These are phyloP conservation scores for Tarenaya hassleriana DNA, from an alignment of 345 rosid genomes.

Conservation along the genomic window DNA sequence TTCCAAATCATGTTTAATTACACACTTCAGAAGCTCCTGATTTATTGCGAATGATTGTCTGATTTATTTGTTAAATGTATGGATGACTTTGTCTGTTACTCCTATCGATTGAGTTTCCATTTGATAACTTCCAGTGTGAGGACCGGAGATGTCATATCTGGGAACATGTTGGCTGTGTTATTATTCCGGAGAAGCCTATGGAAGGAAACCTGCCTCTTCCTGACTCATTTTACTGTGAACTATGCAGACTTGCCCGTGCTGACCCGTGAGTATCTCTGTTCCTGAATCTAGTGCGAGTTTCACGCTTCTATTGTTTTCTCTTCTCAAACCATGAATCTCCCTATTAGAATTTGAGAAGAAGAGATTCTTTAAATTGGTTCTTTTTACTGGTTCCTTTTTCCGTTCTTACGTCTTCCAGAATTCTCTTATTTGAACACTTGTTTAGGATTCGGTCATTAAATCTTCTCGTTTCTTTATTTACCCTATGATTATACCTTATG, in stretches of 20 bases:
- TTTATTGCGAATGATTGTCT: conserved; percentile 9
- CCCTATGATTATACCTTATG: background rate
- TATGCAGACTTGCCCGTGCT: conserved; percentile 84
- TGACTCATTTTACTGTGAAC: conserved; percentile 74
- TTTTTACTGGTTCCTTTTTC: background rate
- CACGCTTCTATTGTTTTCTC: background rate
- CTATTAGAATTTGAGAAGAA: background rate
- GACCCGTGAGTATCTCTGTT: conserved; percentile 72
- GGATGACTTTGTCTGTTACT: background rate
- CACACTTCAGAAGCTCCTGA: background rate
- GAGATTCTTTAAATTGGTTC: conserved; percentile 2
- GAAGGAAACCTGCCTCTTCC: conserved; percentile 62
- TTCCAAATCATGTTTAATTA: conserved; percentile 11
- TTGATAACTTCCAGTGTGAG: conserved; percentile 59
- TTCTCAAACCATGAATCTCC: background rate
- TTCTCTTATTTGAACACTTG: background rate
- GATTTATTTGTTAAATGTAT: conserved; percentile 1
- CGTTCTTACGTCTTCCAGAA: conserved; percentile 8
- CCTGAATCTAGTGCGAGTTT: conserved; percentile 3
- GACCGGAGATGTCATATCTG: conserved; percentile 65
- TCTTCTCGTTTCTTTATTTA: background rate
- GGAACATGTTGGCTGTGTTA: conserved; percentile 82
- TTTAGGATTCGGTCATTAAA: background rate
- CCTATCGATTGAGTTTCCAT: background rate
- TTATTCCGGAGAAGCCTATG: conserved; percentile 64